A percentile compares a stretch with the other conserved stretches of the same genome.
These are phyloP conservation scores for Tarenaya hassleriana DNA, from an alignment of 345 rosid genomes.

Conservation along the genomic window DNA sequence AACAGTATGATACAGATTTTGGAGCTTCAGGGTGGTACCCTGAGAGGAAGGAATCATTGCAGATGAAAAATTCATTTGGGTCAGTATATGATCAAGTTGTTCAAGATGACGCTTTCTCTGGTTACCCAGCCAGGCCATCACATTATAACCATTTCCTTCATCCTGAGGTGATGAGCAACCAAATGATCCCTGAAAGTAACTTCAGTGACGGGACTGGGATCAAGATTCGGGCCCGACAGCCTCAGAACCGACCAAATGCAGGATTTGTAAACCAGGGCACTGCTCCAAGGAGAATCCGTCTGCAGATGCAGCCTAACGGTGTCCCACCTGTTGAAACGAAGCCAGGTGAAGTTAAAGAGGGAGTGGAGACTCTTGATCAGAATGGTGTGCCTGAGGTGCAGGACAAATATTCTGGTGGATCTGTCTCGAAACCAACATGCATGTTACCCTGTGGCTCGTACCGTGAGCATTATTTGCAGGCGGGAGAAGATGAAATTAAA, in stretches of 20 bases:
- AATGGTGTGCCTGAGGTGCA: conserved; percentile 6
- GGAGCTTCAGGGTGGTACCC: conserved; percentile 22
- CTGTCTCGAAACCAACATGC: background rate
- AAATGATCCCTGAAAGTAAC: conserved; percentile 19
- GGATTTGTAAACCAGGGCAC: conserved; percentile 41
- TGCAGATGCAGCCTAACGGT: conserved; percentile 24
- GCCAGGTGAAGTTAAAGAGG: conserved; percentile 10
- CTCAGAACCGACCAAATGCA: conserved; percentile 29
- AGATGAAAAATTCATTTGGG: conserved; percentile 24
- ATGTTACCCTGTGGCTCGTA: background rate
- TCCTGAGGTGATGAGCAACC: conserved; percentile 27
- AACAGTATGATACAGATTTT: conserved; percentile 21
- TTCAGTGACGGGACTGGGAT: conserved; percentile 41
- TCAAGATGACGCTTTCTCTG: conserved; percentile 20
- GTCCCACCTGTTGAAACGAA: conserved; percentile 4
- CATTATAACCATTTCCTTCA: conserved; percentile 23
- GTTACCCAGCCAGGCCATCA: conserved; percentile 27
- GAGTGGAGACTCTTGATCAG: conserved; percentile 8
- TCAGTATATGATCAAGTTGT: conserved; percentile 24
- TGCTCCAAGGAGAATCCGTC: conserved; percentile 60
- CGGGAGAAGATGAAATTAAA: background rate
- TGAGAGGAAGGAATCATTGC: conserved; percentile 22
- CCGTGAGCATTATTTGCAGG: conserved; percentile 5
- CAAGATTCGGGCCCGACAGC: conserved; percentile 50
- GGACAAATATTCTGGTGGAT: background rate